These are phyloP conservation scores for Lindgomyces ingoldianus DNA, from an alignment of 495 filamentous ascomycete species.

Conservation along the genomic window DNA sequence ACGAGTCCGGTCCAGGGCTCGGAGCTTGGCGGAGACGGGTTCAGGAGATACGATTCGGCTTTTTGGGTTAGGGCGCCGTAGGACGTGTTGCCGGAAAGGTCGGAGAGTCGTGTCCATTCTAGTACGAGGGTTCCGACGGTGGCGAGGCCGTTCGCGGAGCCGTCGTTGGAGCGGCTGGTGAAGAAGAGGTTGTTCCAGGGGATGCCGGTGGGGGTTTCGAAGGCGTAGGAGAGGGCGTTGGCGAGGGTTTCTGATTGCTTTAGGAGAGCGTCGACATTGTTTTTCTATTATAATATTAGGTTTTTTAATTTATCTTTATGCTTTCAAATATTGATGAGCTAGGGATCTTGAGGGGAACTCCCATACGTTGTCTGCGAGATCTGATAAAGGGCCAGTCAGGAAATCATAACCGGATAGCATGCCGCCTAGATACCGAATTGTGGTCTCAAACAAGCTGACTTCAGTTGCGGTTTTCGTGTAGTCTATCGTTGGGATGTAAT, in stretches of 20 bases:
- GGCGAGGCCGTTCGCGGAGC: slow-evolving; percentile 39
- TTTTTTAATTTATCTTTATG: no score
- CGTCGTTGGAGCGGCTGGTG: slow-evolving; percentile 40
- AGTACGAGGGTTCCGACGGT: slow-evolving; percentile 56
- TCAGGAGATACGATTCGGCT: slow-evolving; percentile 71
- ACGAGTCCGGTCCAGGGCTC: slow-evolving; percentile 80
- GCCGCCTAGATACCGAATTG: slow-evolving; percentile 82
- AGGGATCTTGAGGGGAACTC: no score
- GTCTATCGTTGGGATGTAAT: slow-evolving; percentile 67
- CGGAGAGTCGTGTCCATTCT: slow-evolving; percentile 82
- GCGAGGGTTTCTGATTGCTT: slow-evolving; percentile 69
- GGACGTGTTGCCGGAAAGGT: slow-evolving; percentile 66
- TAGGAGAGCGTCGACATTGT: slow-evolving; percentile 59
- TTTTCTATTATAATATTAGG: no score
- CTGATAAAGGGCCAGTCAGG: slow-evolving; percentile 66
- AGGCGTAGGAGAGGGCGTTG: slow-evolving; percentile 72
- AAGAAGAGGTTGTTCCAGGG: slow-evolving; percentile 74
- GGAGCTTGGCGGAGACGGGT: slow-evolving; percentile 59
- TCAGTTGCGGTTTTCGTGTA: slow-evolving; percentile 60
- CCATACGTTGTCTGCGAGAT: slow-evolving; percentile 47
- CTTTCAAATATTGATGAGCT: no score
- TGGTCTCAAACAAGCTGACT: slow-evolving; percentile 86
- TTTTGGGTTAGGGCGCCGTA: slow-evolving; percentile 69
- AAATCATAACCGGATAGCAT: slow-evolving; percentile 82
- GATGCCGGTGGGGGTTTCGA: slow-evolving; percentile 73